phyloP scores from a whole-genome alignment of 768 basidiomycete species.

The Psilocybe cubensis region DNA sequence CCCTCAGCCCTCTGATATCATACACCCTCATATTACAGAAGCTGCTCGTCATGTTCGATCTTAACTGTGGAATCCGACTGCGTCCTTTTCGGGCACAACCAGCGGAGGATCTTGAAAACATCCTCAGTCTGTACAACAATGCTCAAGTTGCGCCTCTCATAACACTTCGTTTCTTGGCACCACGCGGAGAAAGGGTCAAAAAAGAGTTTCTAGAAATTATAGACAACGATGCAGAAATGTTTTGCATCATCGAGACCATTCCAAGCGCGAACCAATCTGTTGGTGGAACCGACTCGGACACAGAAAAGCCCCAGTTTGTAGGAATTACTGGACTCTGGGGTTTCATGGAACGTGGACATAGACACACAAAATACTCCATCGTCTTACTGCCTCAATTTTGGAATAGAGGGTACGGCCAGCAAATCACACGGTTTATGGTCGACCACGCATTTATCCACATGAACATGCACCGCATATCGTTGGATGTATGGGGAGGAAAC shows the following conservation, averaged over 20 bases:
- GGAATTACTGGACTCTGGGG: conserved; percentile 17
- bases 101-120: conserved; percentile 12
- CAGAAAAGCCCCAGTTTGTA: conserved; percentile 3
- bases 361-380: conserved; percentile 11
- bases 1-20: no score
- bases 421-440: conserved; percentile 16
- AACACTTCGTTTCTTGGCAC: conserved; percentile 13
- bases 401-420: conserved; percentile 14
- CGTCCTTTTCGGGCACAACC: conserved; percentile 14
- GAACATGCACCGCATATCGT: conserved; percentile 18
- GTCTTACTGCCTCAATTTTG: conserved; percentile 13
- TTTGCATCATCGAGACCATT: conserved; percentile 21
- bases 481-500: conserved; percentile 18
- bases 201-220: conserved; percentile 14
- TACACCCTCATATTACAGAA: no score
- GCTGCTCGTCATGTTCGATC: conserved; percentile 19
- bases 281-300: not conserved
- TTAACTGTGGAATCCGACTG: conserved; percentile 17
- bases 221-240: conserved; percentile 19
- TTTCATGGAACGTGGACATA: conserved; percentile 6
- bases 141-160: conserved; percentile 14
- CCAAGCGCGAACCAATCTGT: not conserved
- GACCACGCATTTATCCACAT: conserved; percentile 16
- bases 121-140: conserved; percentile 19
- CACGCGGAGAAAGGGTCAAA: conserved; percentile 13